Evolutionary conservation across 805 yeast genomes (phyloP), one percentile per base, ranked within the genome.

Genomic region (Teunomyces tritomae): DNA sequence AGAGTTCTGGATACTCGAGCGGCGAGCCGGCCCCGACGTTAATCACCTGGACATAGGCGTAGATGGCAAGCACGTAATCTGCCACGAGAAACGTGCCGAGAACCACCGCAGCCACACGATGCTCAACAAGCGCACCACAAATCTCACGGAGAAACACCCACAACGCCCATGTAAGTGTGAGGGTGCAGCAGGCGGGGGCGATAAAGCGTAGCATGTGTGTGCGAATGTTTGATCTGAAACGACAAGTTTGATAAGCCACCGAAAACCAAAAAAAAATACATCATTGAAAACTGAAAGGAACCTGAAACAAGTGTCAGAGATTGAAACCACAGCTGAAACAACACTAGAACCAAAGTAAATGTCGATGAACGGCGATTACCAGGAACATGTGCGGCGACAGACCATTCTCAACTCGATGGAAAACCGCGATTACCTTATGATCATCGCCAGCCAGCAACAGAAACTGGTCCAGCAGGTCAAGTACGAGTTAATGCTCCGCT

Each of bases 11-110:
- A 53, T 70, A 83, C 51, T 84, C 89, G 14, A 69, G 50, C 0
- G 92, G 89, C 13, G 85, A 79, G 0, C 92, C 92, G 0, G 86
- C 76, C 0, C 89, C 89, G 1, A 65, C 64, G 0, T 29, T n/a
- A 1, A 84, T 70, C 3, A 83, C 78, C 51, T 68, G 63, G 59
- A 67, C 79, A 58, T 85, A 85, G 1, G 85, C 68, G 53, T 73
- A 72, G 4, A 83, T 39, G 16, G 76, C 70, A 11, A 77, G 57
- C 0, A 45, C 20, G 28, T 70, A 72, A 8, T 79, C 56, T 11
- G 54, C 24, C 0, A 66, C 24, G 0, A 70, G 70, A 11, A 37
- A 8, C 28, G 14, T 10, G 10, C 40, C 40, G 29, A 37, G 40
- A n/a, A 24, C 28, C 16, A 8, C n/a, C 13, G 40, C 40, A 8